Conservation (phyloP, 2,329 filamentous ascomycete genomes). For the Botrytis hyacinthi region DNA sequence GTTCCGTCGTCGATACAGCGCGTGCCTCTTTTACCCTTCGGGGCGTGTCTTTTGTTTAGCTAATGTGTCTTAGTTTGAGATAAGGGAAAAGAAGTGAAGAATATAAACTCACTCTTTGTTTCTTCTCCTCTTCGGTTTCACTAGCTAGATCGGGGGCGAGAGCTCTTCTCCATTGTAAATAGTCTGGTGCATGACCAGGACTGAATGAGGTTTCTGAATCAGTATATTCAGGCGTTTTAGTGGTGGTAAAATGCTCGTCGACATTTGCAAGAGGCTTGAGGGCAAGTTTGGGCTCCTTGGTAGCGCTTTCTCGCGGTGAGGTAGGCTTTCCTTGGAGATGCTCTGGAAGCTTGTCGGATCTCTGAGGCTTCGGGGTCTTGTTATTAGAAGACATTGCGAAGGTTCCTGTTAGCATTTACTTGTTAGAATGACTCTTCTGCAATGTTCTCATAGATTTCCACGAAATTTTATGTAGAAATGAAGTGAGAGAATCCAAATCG, state of each 20-base stretch:
- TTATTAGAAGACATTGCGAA: background rate
- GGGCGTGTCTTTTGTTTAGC: background rate
- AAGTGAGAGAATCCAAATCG: background rate
- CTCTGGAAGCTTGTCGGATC: background rate
- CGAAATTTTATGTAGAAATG: background rate
- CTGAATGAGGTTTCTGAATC: background rate
- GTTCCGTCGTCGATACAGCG: constrained; percentile 14
- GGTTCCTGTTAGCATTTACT: too few relatives aligned
- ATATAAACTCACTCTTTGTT: background rate
- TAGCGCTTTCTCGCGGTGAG: background rate
- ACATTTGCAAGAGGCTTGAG: fast-evolving
- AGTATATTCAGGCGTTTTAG: background rate
- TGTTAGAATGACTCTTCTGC: background rate
- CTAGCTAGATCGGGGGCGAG: background rate
- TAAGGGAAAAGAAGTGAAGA: background rate
- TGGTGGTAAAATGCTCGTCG: fast-evolving
- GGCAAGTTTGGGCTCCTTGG: background rate
- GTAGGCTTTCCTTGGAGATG: background rate
- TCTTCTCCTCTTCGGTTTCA: constrained; percentile 3
- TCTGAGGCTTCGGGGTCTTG: background rate
- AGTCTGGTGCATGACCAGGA: constrained; percentile 4
- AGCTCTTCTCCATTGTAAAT: constrained; percentile 3
- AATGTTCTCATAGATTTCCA: background rate
- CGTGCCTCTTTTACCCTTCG: background rate
- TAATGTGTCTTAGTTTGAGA: background rate